phyloP scores from a whole-genome alignment of 345 rosid genomes.

The Anastatica hierochuntica region DNA sequence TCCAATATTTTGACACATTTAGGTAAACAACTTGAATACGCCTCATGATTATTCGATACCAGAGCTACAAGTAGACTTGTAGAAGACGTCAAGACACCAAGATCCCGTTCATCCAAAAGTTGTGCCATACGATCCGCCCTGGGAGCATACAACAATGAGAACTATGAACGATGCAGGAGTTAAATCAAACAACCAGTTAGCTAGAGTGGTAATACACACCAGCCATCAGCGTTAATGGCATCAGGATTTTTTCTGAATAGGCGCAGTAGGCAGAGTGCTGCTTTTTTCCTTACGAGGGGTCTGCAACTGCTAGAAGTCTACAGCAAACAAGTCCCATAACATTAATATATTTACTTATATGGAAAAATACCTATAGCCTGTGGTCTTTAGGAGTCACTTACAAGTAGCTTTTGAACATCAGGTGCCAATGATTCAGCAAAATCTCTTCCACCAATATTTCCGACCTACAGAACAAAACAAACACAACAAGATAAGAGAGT shows the following conservation, averaged over 20 bases:
- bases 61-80: conserved; percentile 96
- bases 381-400: conserved; percentile 33
- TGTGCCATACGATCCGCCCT: conserved; percentile 99
- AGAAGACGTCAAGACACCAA: conserved; percentile 96
- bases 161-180: conserved; percentile 1
- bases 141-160: conserved; percentile 15
- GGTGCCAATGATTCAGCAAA: conserved; percentile 97
- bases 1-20: conserved; percentile 94
- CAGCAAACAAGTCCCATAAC: conserved; percentile 23
- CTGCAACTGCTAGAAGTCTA: conserved; percentile 98
- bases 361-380: background rate
- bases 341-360: conserved; percentile 11
- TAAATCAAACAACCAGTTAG: background rate
- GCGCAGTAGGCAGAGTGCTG: conserved; percentile 93
- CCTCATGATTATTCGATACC: conserved; percentile 86
- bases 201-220: conserved; percentile 41
- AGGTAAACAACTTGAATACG: conserved; percentile 88
- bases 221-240: conserved; percentile 89
- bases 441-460: conserved; percentile 99
- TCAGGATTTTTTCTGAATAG: conserved; percentile 95
- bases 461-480: conserved; percentile 50
- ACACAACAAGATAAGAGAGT: conserved; percentile 55
- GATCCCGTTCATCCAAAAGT: conserved; percentile 98
- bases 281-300: conserved; percentile 98
- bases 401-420: conserved; percentile 95